These are phyloP conservation scores for Cyclostephanos invisitatus DNA, from an alignment of 108 stramenopile genomes.

Conservation along the genomic window DNA sequence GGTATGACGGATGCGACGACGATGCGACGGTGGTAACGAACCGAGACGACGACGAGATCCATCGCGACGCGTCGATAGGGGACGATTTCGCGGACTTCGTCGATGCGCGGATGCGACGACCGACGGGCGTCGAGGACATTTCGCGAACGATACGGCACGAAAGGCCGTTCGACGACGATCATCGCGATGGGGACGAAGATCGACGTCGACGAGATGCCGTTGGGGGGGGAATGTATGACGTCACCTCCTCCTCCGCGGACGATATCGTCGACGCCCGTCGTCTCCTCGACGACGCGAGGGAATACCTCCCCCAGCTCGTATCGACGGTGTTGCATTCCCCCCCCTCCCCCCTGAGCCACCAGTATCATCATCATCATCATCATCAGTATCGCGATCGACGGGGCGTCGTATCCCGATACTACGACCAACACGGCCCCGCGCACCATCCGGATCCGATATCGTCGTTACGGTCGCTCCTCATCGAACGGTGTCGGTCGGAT, in stretches of 20 bases:
- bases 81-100: conserved; percentile 3
- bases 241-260: background rate
- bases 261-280: conserved; percentile 24
- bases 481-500: conserved; percentile 66
- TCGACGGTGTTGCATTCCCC: conserved; percentile 83
- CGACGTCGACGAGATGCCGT: too few relatives aligned
- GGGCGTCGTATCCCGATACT: too few relatives aligned
- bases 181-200: background rate
- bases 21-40: background rate
- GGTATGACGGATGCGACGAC: background rate
- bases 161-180: background rate
- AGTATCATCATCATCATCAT: background rate
- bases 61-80: background rate
- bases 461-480: conserved; percentile 63
- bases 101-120: background rate
- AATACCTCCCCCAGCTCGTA: conserved; percentile 83
- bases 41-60: background rate
- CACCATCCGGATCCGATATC: conserved; percentile 61
- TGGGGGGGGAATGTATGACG: too few relatives aligned
- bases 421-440: background rate
- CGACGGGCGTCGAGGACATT: too few relatives aligned
- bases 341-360: conserved; percentile 31
- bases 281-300: conserved; percentile 54
- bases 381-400: background rate
- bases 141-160: too few relatives aligned